A percentile compares a stretch with the other conserved stretches of the same genome.
phyloP scores from a whole-genome alignment of 768 basidiomycete genomes.

The Agaricus bisporus region DNA sequence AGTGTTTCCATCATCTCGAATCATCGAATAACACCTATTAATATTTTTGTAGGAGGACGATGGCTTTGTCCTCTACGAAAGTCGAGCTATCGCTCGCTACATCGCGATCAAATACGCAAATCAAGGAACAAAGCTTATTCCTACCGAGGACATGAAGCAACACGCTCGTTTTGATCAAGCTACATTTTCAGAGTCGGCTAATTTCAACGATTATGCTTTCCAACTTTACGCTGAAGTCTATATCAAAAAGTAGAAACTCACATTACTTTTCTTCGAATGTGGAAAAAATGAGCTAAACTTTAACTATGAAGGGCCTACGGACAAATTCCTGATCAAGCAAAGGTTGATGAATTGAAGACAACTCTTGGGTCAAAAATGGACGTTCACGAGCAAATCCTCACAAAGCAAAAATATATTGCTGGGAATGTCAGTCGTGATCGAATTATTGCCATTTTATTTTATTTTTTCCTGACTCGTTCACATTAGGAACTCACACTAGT shows the following conservation, averaged over 20 bases:
- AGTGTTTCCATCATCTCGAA: background rate
- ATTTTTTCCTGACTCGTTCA: background rate
- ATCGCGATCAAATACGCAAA: conserved; percentile 39
- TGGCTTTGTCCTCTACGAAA: conserved; percentile 50
- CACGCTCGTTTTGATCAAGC: conserved; percentile 31
- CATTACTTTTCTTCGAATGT: no score
- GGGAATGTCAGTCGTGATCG: conserved; percentile 26
- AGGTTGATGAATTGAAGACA: conserved; percentile 14
- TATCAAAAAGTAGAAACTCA: conserved; percentile 34
- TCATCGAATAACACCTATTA: background rate
- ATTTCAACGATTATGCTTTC: conserved; percentile 28
- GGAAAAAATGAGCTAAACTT: no score
- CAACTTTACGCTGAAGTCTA: conserved; percentile 35
- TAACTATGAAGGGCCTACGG: background rate
- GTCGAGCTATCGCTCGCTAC: conserved; percentile 50
- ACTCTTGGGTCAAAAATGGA: conserved; percentile 30
- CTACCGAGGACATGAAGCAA: conserved; percentile 27
- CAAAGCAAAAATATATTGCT: conserved; percentile 40
- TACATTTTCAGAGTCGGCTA: conserved; percentile 36
- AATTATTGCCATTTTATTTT: background rate
- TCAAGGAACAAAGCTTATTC: conserved; percentile 41
- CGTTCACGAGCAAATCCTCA: conserved; percentile 41
- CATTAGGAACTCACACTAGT: background rate
- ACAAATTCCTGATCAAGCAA: conserved; percentile 22
- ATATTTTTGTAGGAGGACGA: conserved; percentile 36